Conservation (phyloP, 2,329 filamentous ascomycete species). For the Cytospora leucostoma region DNA sequence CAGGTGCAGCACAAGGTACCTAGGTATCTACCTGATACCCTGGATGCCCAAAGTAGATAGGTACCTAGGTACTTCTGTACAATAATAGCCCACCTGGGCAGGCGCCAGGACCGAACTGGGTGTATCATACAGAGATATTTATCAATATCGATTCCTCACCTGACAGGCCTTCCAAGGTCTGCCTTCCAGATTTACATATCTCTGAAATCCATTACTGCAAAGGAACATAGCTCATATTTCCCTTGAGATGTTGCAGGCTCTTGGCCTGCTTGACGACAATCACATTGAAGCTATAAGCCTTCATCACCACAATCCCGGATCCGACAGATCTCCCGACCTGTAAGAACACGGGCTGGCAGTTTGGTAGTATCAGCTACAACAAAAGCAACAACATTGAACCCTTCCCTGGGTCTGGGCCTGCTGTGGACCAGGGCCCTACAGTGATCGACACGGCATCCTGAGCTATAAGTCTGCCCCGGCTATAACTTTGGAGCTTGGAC, state of each 20-base stretch:
- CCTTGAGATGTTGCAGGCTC: too few relatives aligned
- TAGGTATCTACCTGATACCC: background rate
- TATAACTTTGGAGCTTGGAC: conserved; percentile 22
- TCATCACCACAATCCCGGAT: background rate
- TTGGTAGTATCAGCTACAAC: too few relatives aligned
- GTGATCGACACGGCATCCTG: conserved; percentile 21
- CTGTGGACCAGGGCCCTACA: conserved; percentile 11
- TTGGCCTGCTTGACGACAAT: background rate
- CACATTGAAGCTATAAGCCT: background rate
- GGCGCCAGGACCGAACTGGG: background rate
- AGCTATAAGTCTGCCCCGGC: conserved; percentile 13
- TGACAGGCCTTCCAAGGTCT: too few relatives aligned
- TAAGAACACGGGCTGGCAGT: background rate
- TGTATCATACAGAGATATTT: background rate
- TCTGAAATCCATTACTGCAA: too few relatives aligned
- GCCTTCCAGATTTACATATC: too few relatives aligned
- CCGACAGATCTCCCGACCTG: background rate
- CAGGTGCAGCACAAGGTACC: background rate
- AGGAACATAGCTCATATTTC: too few relatives aligned
- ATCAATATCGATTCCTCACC: too few relatives aligned
- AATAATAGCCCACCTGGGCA: background rate
- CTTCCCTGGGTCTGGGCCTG: background rate
- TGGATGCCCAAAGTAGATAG: too few relatives aligned
- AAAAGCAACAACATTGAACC: background rate
- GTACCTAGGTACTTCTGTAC: background rate